Base-by-base conservation (phyloP, 2,329 filamentous ascomycete genomes). In the Mariannaea elegans region DNA sequence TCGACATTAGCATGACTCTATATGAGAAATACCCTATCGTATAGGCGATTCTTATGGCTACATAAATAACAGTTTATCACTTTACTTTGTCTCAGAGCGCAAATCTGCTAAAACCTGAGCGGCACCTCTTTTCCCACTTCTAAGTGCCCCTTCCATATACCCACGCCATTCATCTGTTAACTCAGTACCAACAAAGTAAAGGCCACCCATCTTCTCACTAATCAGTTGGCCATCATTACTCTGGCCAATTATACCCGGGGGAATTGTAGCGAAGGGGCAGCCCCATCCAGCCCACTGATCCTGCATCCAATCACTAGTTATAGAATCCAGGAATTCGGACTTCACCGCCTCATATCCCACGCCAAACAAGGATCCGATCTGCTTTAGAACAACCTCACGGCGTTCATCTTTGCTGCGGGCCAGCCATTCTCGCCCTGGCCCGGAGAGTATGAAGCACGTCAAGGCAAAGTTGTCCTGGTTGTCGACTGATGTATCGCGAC, bases 111-210 rank as follows among this genome's bases (percentile, higher is more conserved):
- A 21, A 2, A 45, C 48, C 42, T 61, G 47, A 4, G 47, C 21
- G 6, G 58, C 53, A 7, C 58, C 58, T n/a, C 48, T 34, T 18
- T 64, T 59, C 6, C 62, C 62, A 7, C 59, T 64, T 12, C 54
- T 46, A 13, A 64, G 27, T 10, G 62, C 62, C 6, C 62, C 62
- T 16, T 64, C 62, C 62, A 62, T 64, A 9, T 64, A 64, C 3
- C 62, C 62, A 10, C 60, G 38, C 44, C 59, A 64, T 21, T 56
- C 51, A 10, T 54, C 34, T 2, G 59, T 49, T 13, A 62, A 46
- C 44, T 64, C 59, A 4, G 62, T 64, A 4, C 62, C 62, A 1
- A 62, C 62, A 31, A 64, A 62, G 18, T 56, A 59, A 2, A 64
- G n/a, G 9, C 56, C 59, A 12, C 50, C 50, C 23, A 34, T 14